Conservation (phyloP, 148 eudicot species). For the Pharnaceum exiguum region DNA sequence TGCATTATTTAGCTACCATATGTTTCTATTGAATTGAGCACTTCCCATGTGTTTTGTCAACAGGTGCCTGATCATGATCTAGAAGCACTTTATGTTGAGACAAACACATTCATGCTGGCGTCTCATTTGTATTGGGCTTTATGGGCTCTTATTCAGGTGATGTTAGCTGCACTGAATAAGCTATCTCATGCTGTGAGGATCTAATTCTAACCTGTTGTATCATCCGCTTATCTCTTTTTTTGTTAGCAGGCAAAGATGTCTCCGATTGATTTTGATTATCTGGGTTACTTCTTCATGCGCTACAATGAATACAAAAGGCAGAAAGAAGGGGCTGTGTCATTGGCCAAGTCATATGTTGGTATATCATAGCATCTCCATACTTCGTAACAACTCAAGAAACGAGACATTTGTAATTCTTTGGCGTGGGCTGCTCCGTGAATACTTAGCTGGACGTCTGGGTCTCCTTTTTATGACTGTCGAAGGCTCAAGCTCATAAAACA, state of each 20-base stretch:
- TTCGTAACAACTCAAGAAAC: background rate
- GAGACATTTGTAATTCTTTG: background rate
- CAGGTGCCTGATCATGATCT: constrained; percentile 70
- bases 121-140: constrained; percentile 94
- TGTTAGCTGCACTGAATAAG: too few species aligned
- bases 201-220: too few species aligned
- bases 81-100: constrained; percentile 75
- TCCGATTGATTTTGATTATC: constrained; percentile 83
- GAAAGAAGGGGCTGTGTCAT: constrained; percentile 48
- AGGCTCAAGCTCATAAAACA: too few species aligned
- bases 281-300: constrained; percentile 72
- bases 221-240: background rate
- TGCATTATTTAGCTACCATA: too few species aligned
- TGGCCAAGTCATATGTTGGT: constrained; percentile 44
- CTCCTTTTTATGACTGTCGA: too few species aligned
- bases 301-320: constrained; percentile 76
- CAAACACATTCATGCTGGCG: constrained; percentile 73
- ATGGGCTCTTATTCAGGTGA: constrained; percentile 99
- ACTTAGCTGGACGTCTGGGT: too few species aligned
- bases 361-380: constrained; percentile 1
- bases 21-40: background rate
- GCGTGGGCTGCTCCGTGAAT: background rate
- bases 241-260: constrained; percentile 83
- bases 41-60: background rate
- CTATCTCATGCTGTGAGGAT: too few species aligned